Evolutionary conservation across 2,329 filamentous ascomycete genomes (phyloP), one percentile per base, ranked within the genome.

Genomic region (Lachnellula cervina): DNA sequence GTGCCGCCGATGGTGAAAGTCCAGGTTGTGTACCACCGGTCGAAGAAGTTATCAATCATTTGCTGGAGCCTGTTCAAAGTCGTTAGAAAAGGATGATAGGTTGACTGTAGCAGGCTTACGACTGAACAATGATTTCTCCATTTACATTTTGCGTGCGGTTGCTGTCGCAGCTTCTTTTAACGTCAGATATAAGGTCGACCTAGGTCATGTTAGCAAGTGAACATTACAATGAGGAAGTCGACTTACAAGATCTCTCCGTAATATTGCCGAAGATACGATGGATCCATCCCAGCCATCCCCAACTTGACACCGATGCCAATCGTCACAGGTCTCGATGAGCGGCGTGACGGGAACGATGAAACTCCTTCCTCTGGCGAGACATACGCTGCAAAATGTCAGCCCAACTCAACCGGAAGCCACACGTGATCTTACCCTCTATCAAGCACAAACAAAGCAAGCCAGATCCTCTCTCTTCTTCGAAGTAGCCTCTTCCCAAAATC

Each of bases 381-480:
- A 89, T 66, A 89, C 86, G 34, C 80, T 78, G 52, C 34, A 23
- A 38, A 25, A 16, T 19, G 48, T 72, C 37, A 71, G 63, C 49
- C 19, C 25, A 14, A 28, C 8, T 4, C 47, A 7, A 46, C 32
- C 16, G 40, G 25, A 32, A 40, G 46, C 23, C 5, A 32, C 46
- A 2, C 17, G 28, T 35, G 17, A 19, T 61, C 70, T 62, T 67
- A 83, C 76, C 86, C 87, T 70, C 87, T 76, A 65, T 90, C 87
- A 0, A 90, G 77, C 0, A 89, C 86, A 66, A 89, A 90, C 1
- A 90, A 70, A 0, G 86, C 82, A 54, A 90, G 77, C 86, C 86
- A 90, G 7, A 82, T 82, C 58, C 87, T 75, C 68, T 90, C 87
- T 47, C 87, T 76, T 52, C 84, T 77, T 43, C 87, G 77, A 3